phyloP scores from a whole-genome alignment of 768 basidiomycete genomes.

The Krasilnikovozyma curviuscula region DNA sequence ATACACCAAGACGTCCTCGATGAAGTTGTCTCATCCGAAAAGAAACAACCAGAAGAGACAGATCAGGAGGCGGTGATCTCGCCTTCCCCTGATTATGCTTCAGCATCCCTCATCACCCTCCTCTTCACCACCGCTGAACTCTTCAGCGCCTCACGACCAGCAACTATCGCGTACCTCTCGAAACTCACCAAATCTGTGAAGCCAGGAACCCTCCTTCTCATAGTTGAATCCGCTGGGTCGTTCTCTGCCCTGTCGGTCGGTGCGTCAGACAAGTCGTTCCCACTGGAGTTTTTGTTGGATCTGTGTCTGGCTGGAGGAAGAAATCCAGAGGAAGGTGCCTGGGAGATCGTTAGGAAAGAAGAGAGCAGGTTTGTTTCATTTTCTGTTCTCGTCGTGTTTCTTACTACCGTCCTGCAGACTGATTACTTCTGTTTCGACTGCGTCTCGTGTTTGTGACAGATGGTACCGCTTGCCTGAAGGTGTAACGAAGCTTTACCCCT shows the following conservation, averaged over 20 bases:
- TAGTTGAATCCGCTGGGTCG: slow-evolving; percentile 11
- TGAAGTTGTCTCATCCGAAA: not conserved
- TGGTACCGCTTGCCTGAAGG: slow-evolving; percentile 10
- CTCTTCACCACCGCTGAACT: slow-evolving; percentile 13
- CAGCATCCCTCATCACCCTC: slow-evolving; percentile 11
- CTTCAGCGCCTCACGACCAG: slow-evolving; percentile 2
- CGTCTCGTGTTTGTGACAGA: no score
- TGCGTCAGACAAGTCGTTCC: slow-evolving; percentile 5
- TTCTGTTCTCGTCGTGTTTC: no score
- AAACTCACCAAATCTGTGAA: slow-evolving; percentile 1
- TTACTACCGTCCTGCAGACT: no score
- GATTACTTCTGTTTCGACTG: no score
- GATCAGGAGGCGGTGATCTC: not conserved
- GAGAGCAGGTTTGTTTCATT: no score
- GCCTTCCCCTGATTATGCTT: not conserved
- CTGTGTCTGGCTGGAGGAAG: slow-evolving; percentile 9
- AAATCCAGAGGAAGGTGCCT: slow-evolving; percentile 2
- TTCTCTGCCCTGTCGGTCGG: slow-evolving; percentile 10
- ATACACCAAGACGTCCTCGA: slow-evolving; percentile 6
- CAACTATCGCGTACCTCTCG: slow-evolving; percentile 6
- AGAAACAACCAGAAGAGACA: not conserved
- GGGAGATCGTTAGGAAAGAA: slow-evolving; percentile 12
- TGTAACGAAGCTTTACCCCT: slow-evolving; percentile 6
- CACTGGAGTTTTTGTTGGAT: slow-evolving; percentile 11
- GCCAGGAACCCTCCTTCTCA: slow-evolving; percentile 7